These are phyloP conservation scores for Trichoderma atrobrunneum DNA, from an alignment of 2,329 filamentous ascomycete species.

Conservation along the genomic window DNA sequence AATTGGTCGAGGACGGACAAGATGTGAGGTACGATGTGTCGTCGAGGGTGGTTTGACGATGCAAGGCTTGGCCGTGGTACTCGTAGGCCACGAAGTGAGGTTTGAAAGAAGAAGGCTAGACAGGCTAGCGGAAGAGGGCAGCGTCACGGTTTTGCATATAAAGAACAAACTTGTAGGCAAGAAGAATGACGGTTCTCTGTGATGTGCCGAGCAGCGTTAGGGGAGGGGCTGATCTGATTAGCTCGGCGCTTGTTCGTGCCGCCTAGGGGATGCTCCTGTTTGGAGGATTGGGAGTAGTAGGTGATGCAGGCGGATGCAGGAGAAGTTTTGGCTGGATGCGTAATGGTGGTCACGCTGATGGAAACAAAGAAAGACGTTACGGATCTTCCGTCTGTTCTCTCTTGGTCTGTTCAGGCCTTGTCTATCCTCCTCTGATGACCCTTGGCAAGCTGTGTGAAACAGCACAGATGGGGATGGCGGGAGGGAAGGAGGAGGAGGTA, in stretches of 20 bases:
- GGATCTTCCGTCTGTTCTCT: neutral
- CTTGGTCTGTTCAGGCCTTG: neutral
- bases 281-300: slow-evolving; percentile 7
- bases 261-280: slow-evolving; percentile 9
- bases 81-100: slow-evolving; percentile 20
- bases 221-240: slow-evolving; percentile 28
- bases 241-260: slow-evolving; percentile 30
- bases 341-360: slow-evolving; percentile 1
- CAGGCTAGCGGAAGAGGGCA: slow-evolving; percentile 23
- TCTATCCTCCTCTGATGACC: neutral
- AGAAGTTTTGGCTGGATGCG: slow-evolving; percentile 15
- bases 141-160: slow-evolving; percentile 14
- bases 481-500: slow-evolving; percentile 3
- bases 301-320: slow-evolving; percentile 20
- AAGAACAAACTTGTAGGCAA: slow-evolving; percentile 13
- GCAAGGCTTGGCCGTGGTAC: slow-evolving; percentile 32
- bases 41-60: slow-evolving; percentile 16
- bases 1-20: slow-evolving; percentile 16
- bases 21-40: neutral
- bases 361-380: neutral
- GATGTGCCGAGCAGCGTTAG: slow-evolving; percentile 24
- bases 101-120: slow-evolving; percentile 22
- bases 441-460: neutral
- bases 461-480: neutral
- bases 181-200: slow-evolving; percentile 6